Evolutionary conservation across 805 yeast species (phyloP).

Genomic region (Nakazawaea ishiwadae): DNA sequence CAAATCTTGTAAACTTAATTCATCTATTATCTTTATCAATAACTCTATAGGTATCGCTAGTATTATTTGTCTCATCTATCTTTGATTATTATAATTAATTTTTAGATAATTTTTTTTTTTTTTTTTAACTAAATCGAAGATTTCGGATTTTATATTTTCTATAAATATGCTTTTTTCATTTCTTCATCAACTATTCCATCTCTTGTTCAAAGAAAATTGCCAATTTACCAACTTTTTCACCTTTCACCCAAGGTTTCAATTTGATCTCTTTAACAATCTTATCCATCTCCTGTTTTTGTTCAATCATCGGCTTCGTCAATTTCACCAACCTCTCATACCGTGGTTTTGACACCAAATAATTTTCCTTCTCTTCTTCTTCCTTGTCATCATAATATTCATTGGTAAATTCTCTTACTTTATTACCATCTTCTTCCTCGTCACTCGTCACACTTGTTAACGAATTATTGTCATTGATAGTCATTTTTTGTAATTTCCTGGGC

Average conservation of each 20-base stretch:
- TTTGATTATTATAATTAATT: too few relatives aligned
- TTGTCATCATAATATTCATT: neutral
- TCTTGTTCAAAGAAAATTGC: slow-evolving; percentile 48
- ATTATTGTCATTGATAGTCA: slow-evolving; percentile 1
- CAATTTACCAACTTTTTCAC: slow-evolving; percentile 48
- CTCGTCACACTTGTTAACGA: neutral
- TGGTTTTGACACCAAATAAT: neutral
- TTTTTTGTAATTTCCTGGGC: slow-evolving; percentile 5
- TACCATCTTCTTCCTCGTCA: neutral
- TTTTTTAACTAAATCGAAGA: too few relatives aligned
- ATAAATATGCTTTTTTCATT: neutral
- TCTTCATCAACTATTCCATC: too few relatives aligned
- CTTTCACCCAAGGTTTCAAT: slow-evolving; percentile 31
- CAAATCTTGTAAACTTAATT: slow-evolving; percentile 1
- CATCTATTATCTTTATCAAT: neutral
- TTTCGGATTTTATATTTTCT: too few relatives aligned
- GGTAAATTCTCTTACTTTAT: neutral
- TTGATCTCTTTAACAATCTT: slow-evolving; percentile 5
- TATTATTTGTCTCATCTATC: slow-evolving; percentile 8
- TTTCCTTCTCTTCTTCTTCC: neutral
- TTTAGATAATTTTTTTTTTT: too few relatives aligned
- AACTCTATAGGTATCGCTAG: slow-evolving; percentile 9
- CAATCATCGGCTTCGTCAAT: slow-evolving; percentile 5
- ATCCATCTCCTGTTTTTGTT: neutral
- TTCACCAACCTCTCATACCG: slow-evolving; percentile 9